Conservation (phyloP, 352 stramenopile genomes). For the Pythium monospermum region DNA sequence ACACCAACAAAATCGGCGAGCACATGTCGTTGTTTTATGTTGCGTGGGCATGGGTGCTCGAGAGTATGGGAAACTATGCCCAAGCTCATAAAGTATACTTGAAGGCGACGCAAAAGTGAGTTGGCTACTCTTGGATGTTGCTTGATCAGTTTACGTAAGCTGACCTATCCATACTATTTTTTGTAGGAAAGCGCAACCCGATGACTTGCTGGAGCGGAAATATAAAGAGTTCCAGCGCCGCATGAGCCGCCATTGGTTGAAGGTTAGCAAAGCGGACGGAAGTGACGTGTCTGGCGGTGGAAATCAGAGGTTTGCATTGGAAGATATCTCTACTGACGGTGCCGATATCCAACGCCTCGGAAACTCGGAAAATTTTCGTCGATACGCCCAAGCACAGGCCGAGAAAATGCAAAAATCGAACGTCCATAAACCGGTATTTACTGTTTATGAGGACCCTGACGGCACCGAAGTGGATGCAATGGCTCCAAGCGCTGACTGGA, state of each 20-base stretch:
- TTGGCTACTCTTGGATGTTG: neutral
- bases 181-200: constrained; percentile 57
- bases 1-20: constrained; percentile 84
- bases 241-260: constrained; percentile 79
- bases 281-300: constrained; percentile 28
- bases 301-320: constrained; percentile 53
- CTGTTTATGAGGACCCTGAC: constrained; percentile 67
- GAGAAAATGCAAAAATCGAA: constrained; percentile 57
- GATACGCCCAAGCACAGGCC: constrained; percentile 45
- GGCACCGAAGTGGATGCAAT: constrained; percentile 50
- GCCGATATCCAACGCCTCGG: constrained; percentile 45
- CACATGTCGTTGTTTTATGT: constrained; percentile 81
- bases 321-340: constrained; percentile 50
- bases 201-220: constrained; percentile 63
- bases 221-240: constrained; percentile 82
- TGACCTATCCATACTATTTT: neutral
- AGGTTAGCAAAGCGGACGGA: constrained; percentile 44
- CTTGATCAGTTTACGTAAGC: neutral
- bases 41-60: constrained; percentile 77
- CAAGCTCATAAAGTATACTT: constrained; percentile 85
- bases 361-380: constrained; percentile 59
- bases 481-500: constrained; percentile 59
- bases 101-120: constrained; percentile 83
- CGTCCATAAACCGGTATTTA: constrained; percentile 82
- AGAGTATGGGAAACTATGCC: constrained; percentile 76